A percentile compares a stretch with the other conserved stretches of the same genome.
phyloP scores from a whole-genome alignment of 2,329 filamentous ascomycete genomes.

The Drechslerella dactyloides region DNA sequence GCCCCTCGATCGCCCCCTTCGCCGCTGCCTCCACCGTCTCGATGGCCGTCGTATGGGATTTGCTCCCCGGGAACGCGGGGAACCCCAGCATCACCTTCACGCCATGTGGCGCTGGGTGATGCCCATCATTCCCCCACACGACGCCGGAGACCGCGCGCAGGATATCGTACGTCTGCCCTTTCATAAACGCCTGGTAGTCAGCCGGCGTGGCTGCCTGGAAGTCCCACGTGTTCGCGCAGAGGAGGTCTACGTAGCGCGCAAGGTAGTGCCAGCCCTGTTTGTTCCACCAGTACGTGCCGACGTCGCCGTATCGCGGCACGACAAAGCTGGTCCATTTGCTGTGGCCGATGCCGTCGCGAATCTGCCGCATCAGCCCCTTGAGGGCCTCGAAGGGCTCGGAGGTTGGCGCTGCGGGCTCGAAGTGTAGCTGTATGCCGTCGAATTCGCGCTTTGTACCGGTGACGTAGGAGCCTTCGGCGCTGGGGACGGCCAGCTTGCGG shows the following conservation, averaged over 20 bases:
- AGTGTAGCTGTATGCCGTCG: conserved; percentile 4
- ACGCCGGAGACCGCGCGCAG: conserved; percentile 7
- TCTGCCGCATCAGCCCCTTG: conserved; percentile 1
- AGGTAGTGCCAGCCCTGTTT: background rate
- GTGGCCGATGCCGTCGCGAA: background rate
- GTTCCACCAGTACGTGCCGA: background rate
- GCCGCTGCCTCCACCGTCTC: background rate
- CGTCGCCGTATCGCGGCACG: background rate
- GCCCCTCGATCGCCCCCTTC: background rate
- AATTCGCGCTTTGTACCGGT: background rate
- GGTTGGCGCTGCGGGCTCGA: conserved; percentile 1
- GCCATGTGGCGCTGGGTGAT: background rate
- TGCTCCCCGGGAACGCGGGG: conserved; percentile 1
- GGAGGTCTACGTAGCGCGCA: conserved; percentile 3
- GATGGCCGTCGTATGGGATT: background rate
- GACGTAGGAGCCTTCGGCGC: conserved; percentile 1
- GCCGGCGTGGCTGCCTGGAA: too few species aligned
- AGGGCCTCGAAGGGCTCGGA: background rate
- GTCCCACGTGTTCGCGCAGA: conserved; percentile 5
- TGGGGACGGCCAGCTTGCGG: background rate
- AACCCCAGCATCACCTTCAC: conserved; percentile 6
- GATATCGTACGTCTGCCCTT: background rate
- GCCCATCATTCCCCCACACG: background rate
- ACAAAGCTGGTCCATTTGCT: background rate
- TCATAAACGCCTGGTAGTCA: background rate